Base-by-base conservation (phyloP, 345 rosid species). In the Rhodomyrtus tomentosa region DNA sequence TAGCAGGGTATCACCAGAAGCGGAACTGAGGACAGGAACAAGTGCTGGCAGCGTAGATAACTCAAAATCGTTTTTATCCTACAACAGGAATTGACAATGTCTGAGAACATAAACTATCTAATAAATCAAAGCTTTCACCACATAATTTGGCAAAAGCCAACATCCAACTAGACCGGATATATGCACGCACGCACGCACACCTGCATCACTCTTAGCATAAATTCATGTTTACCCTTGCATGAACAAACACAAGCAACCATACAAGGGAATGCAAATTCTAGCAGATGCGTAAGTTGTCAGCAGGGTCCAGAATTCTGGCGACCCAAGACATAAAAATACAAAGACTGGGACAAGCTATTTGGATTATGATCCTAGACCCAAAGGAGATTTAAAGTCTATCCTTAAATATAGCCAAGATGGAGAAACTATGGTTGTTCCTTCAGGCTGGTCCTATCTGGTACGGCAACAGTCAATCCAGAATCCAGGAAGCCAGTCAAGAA, bases 41-140 rank as follows among this genome's bases (percentile, higher is more conserved):
- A 97, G 99, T 89, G 98, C 98, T 45, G 99, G 99, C 48, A 95
- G 90, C 14, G 99, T 97, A 82, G 93, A 92, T 81, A 95, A 91
- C 93, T 95, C 96, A 82, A 97, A 97, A 87, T 97, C 99, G 88
- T 81, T 90, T 91, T 91, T 95, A 84, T 93, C 99, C 99, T 97
- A 88, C 93, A 88, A 90, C 18, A 68, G 79, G 25, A 68, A 68
- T 36, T 68, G 45, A 36, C 45, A 87, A 62, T 62, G n/a, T 18
- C 40, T 68, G 25, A 68, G 79, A 36, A 36, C 24, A 68, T 68
- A 20, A 6, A 0, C 82, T 56, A 36, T 68, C 12, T 36, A 68
- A 68, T 68, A 68, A 36, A 68, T 68, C 79, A 68, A 18, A 36
- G 79, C 45, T 36, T 68, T 68, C 45, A 36, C 40, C 45, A 36